These are phyloP conservation scores for Penicillium sp. DNA, from an alignment of 2,329 filamentous ascomycete genomes.

Conservation along the genomic window DNA sequence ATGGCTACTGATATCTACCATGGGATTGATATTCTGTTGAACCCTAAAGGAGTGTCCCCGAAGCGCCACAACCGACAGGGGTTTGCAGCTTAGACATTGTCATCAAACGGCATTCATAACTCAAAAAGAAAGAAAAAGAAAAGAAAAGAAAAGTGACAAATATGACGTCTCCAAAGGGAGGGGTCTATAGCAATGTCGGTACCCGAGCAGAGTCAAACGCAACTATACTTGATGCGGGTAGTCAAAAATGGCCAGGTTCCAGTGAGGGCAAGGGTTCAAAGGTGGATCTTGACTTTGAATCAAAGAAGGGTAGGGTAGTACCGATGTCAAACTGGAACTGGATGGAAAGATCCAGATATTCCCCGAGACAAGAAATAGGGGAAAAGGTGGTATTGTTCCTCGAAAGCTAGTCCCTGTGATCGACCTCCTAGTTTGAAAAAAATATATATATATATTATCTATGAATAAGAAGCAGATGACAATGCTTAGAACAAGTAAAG, in stretches of 20 bases:
- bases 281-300: background rate
- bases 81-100: slow-evolving; percentile 26
- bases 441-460: too few relatives aligned
- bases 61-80: slow-evolving; percentile 22
- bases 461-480: background rate
- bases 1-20: slow-evolving; percentile 40
- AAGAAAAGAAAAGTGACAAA: slow-evolving; percentile 1
- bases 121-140: slow-evolving; percentile 5
- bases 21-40: slow-evolving; percentile 37
- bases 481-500: background rate
- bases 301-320: slow-evolving; percentile 17
- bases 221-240: slow-evolving; percentile 15
- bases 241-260: slow-evolving; percentile 12
- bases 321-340: background rate
- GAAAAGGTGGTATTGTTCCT: slow-evolving; percentile 5
- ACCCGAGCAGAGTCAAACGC: slow-evolving; percentile 16
- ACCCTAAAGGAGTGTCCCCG: background rate
- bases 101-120: background rate
- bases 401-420: too few relatives aligned
- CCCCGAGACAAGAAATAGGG: slow-evolving; percentile 2
- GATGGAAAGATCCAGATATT: background rate
- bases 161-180: slow-evolving; percentile 11
- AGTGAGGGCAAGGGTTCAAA: background rate
- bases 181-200: slow-evolving; percentile 4
- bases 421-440: too few relatives aligned